These are phyloP conservation scores for Aspergillus neotritici DNA, from an alignment of 2,329 filamentous ascomycete species.

Conservation along the genomic window DNA sequence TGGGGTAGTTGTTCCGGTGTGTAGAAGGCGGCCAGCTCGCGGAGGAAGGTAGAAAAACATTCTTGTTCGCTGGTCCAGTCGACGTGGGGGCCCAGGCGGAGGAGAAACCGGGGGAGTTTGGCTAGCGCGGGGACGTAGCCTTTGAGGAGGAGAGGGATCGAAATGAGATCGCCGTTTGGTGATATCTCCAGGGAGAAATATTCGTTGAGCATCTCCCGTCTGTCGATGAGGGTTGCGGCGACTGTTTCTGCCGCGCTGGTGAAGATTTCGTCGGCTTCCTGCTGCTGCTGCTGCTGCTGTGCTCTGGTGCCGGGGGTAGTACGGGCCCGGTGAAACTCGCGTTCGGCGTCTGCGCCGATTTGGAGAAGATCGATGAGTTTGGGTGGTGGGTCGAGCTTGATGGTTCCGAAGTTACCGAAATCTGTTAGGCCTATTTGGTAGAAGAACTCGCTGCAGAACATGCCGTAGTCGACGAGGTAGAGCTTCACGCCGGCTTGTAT, in stretches of 20 bases:
- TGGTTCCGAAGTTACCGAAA: slow-evolving; percentile 87
- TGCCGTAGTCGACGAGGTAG: slow-evolving; percentile 88
- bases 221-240: slow-evolving; percentile 62
- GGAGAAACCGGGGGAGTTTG: slow-evolving; percentile 82
- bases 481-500: slow-evolving; percentile 90
- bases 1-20: slow-evolving; percentile 76
- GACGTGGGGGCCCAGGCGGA: slow-evolving; percentile 81
- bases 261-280: slow-evolving; percentile 54
- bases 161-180: slow-evolving; percentile 66
- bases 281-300: slow-evolving; percentile 14
- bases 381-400: slow-evolving; percentile 73
- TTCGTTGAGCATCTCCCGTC: slow-evolving; percentile 80
- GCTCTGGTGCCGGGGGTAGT: background rate
- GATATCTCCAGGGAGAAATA: slow-evolving; percentile 88
- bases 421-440: slow-evolving; percentile 93
- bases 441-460: slow-evolving; percentile 80
- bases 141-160: slow-evolving; percentile 78
- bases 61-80: slow-evolving; percentile 78
- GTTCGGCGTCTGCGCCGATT: slow-evolving; percentile 68
- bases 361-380: slow-evolving; percentile 63
- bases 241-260: slow-evolving; percentile 62
- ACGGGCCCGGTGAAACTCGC: slow-evolving; percentile 33
- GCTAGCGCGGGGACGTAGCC: slow-evolving; percentile 80
- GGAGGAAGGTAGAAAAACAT: slow-evolving; percentile 81
- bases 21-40: slow-evolving; percentile 83